phyloP scores from a whole-genome alignment of 345 rosid species.

The Psidium guajava region DNA sequence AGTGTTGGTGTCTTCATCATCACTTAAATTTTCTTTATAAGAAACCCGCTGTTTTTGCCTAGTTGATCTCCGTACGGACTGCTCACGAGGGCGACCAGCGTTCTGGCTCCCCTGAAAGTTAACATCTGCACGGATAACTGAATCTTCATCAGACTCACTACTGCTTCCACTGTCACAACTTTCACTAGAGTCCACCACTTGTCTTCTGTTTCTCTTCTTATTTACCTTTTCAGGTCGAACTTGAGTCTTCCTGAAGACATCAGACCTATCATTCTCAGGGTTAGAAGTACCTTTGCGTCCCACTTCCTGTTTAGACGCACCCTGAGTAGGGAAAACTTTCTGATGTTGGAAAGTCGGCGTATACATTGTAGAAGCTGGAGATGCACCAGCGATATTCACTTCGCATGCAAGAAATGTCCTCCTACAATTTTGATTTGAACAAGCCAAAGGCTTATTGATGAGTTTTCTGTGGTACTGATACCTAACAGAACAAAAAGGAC shows the following conservation, averaged over 20 bases:
- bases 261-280: conserved; percentile 13
- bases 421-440: conserved; percentile 29
- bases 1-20: conserved; percentile 42
- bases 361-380: conserved; percentile 8
- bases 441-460: conserved; percentile 23
- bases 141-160: conserved; percentile 31
- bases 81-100: conserved; percentile 15
- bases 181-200: conserved; percentile 39
- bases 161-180: conserved; percentile 33
- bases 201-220: conserved; percentile 41
- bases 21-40: conserved; percentile 52
- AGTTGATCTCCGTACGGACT: conserved; percentile 48
- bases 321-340: conserved; percentile 28
- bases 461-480: conserved; percentile 30
- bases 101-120: conserved; percentile 20
- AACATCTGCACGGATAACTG: conserved; percentile 16
- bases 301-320: conserved; percentile 26
- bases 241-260: conserved; percentile 16
- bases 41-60: conserved; percentile 59
- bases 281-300: conserved; percentile 18
- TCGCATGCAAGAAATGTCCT: conserved; percentile 44
- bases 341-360: conserved; percentile 28
- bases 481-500: conserved; percentile 49
- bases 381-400: conserved; percentile 14
- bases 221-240: conserved; percentile 18